phyloP scores from a whole-genome alignment of 2,329 filamentous ascomycete species.

The Thelonectria discophora region DNA sequence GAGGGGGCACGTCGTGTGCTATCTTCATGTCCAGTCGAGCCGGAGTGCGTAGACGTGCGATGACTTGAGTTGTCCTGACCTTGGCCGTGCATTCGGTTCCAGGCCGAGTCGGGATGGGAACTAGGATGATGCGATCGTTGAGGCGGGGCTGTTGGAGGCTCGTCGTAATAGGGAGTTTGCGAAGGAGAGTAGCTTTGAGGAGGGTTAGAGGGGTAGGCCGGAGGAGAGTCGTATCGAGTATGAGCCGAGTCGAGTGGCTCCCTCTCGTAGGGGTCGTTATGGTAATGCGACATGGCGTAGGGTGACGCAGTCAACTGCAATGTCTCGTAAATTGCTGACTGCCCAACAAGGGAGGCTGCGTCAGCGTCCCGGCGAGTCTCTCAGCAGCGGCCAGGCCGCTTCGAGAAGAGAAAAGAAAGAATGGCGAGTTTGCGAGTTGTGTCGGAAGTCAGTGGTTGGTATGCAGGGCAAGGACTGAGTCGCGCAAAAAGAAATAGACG shows the following conservation, averaged over 20 bases:
- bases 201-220: slow-evolving; percentile 33
- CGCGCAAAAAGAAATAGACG: slow-evolving; percentile 9
- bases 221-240: slow-evolving; percentile 37
- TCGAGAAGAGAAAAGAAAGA: slow-evolving; percentile 23
- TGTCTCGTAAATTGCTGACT: slow-evolving; percentile 11
- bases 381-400: slow-evolving; percentile 37
- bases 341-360: slow-evolving; percentile 23
- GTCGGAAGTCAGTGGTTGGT: slow-evolving; percentile 1
- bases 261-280: slow-evolving; percentile 47
- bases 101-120: slow-evolving; percentile 40
- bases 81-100: slow-evolving; percentile 29
- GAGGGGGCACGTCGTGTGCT: slow-evolving; percentile 29
- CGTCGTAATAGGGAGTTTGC: slow-evolving; percentile 41
- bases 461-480: not conserved
- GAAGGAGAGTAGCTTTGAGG: slow-evolving; percentile 36
- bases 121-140: slow-evolving; percentile 33
- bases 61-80: slow-evolving; percentile 33
- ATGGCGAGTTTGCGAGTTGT: slow-evolving; percentile 20
- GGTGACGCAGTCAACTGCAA: slow-evolving; percentile 27
- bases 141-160: slow-evolving; percentile 27
- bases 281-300: slow-evolving; percentile 47
- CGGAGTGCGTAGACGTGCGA: slow-evolving; percentile 32
- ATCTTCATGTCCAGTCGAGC: slow-evolving; percentile 33
- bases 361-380: slow-evolving; percentile 28
- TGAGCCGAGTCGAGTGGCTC: slow-evolving; percentile 46